Evolutionary conservation across 495 filamentous ascomycete genomes (phyloP).

Genomic region (Melanomma pulvis-pyrius): DNA sequence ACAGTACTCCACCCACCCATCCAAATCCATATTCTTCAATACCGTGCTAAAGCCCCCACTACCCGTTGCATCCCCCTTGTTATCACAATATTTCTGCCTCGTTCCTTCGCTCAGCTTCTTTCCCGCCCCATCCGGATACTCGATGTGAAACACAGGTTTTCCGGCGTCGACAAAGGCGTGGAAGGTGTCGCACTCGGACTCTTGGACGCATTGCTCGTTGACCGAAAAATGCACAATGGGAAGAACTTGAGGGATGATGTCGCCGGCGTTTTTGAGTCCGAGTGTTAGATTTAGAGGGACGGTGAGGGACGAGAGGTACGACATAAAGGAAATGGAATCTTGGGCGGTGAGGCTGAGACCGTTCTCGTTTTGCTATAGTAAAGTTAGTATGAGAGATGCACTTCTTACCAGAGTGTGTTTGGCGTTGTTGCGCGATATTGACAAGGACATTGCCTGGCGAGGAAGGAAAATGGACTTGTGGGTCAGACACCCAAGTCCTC

Average conservation of each 20-base stretch:
- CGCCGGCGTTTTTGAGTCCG: constrained; percentile 68
- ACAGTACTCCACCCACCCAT: constrained; percentile 58
- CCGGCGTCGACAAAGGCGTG: constrained; percentile 57
- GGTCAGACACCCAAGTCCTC: too few species aligned
- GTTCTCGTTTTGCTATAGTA: constrained; percentile 49
- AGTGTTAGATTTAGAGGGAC: constrained; percentile 54
- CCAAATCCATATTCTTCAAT: constrained; percentile 64
- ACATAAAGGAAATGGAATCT: constrained; percentile 61
- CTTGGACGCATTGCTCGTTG: constrained; percentile 72
- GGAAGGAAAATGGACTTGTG: too few species aligned
- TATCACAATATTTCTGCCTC: constrained; percentile 47
- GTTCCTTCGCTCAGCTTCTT: constrained; percentile 48
- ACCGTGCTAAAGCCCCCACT: constrained; percentile 62
- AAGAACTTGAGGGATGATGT: constrained; percentile 61
- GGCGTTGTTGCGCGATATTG: too few species aligned
- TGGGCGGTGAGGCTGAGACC: constrained; percentile 58
- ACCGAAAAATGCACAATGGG: constrained; percentile 65
- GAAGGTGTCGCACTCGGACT: constrained; percentile 60
- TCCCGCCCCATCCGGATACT: constrained; percentile 53
- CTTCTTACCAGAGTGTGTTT: too few species aligned
- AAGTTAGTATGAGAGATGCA: constrained; percentile 8
- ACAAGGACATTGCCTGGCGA: too few species aligned
- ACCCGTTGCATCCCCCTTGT: constrained; percentile 46
- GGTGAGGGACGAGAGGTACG: constrained; percentile 60
- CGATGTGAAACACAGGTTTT: constrained; percentile 76